phyloP scores from a whole-genome alignment of 805 yeast genomes.

The Sugiyamaella valdiviana region DNA sequence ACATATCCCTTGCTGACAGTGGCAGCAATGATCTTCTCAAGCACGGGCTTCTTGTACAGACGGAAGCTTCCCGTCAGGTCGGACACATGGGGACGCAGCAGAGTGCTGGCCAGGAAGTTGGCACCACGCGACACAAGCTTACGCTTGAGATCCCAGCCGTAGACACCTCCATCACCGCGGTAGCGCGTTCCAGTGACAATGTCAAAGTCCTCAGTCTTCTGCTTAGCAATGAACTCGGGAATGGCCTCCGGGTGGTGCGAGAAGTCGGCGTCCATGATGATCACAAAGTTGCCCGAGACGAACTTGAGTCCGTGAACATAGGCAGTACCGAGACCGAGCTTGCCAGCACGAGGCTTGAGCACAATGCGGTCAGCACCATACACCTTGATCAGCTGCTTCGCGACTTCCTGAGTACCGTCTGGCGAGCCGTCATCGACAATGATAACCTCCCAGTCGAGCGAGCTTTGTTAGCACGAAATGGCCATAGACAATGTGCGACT shows the following conservation, averaged over 20 bases:
- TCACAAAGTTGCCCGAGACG: conserved; percentile 67
- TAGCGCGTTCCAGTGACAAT: conserved; percentile 56
- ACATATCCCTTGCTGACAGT: conserved; percentile 75
- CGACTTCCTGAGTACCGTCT: conserved; percentile 73
- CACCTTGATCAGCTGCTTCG: conserved; percentile 38
- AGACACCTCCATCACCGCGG: conserved; percentile 77
- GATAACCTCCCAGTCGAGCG: conserved; percentile 66
- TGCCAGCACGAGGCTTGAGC: conserved; percentile 67
- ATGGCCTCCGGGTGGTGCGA: conserved; percentile 77
- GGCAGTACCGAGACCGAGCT: conserved; percentile 75
- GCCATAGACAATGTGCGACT: conserved; percentile 6
- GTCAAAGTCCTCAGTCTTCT: conserved; percentile 37
- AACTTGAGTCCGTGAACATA: conserved; percentile 69
- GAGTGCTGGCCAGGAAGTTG: conserved; percentile 66
- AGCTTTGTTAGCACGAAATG: conserved; percentile 23
- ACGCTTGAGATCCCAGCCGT: conserved; percentile 78
- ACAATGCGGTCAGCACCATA: conserved; percentile 58
- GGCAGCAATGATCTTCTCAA: conserved; percentile 57
- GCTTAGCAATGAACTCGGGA: conserved; percentile 66
- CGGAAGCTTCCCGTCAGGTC: conserved; percentile 76
- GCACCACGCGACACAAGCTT: conserved; percentile 75
- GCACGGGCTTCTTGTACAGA: conserved; percentile 62
- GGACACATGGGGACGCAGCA: conserved; percentile 63
- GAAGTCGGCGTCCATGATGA: conserved; percentile 81
- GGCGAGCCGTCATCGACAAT: conserved; percentile 78